Conservation (phyloP, 202 grass and related monocot species). For the Panicum virgatum region DNA sequence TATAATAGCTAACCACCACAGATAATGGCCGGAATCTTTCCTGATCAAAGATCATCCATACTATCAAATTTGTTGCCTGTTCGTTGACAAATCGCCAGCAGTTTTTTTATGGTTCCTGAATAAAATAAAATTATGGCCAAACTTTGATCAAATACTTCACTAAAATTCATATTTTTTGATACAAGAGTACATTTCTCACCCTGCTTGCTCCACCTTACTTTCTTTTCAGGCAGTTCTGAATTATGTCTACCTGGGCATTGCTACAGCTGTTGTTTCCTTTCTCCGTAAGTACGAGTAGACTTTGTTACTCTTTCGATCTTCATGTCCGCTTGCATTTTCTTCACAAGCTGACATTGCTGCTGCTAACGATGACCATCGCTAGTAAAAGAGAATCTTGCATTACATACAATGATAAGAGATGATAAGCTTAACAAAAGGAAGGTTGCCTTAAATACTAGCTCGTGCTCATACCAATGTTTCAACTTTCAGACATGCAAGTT, state of each 20-base stretch:
- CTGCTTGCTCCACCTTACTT: background rate
- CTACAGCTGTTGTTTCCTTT: conserved; percentile 55
- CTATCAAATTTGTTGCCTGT: background rate
- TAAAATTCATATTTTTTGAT: background rate
- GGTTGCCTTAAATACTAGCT: background rate
- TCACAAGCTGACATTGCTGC: background rate
- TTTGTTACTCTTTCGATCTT: background rate
- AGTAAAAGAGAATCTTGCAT: background rate
- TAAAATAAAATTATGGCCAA: background rate
- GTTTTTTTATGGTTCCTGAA: background rate
- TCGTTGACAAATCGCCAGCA: background rate
- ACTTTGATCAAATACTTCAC: background rate
- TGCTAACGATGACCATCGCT: background rate
- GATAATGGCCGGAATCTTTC: conserved; percentile 18
- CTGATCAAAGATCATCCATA: background rate
- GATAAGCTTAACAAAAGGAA: background rate
- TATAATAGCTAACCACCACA: conserved; percentile 13
- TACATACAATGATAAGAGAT: background rate
- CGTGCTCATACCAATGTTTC: background rate
- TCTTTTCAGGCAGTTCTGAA: conserved; percentile 59
- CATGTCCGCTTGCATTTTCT: background rate
- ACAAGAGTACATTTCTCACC: background rate
- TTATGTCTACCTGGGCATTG: conserved; percentile 75
- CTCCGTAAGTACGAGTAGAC: conserved; percentile 63
- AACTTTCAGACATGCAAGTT: conserved; percentile 8